Evolutionary conservation across 2,329 filamentous ascomycete species (phyloP), one percentile per base, ranked within the genome.

Genomic region (Microcyclosporella mali): DNA sequence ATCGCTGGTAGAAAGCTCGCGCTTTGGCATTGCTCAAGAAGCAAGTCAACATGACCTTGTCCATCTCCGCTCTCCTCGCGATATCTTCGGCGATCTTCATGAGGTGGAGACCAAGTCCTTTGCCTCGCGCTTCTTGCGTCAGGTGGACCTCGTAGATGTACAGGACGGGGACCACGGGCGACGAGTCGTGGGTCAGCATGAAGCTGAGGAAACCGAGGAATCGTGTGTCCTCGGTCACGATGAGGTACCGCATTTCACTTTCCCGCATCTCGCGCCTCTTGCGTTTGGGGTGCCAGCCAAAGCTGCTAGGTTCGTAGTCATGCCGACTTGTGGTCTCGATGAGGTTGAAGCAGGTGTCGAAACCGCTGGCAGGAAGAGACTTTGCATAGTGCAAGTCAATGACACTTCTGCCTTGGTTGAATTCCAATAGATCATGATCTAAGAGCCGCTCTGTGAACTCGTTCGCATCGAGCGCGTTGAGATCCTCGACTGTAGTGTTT

Each of bases 61-160:
- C 63, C 28, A 84, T 70, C 1, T 70, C 68, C 16, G 82, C 72
- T 41, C 72, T 71, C 16, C 62, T 50, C 6, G 77, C 83, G 3
- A 81, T 68, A 3, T 59, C 58, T 35, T 75, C 72, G 6, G 78
- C 71, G 45, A 78, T 66, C 1, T 62, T 56, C 68, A 89, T 78
- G 30, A 89, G 68, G 10, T 72, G 64, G 10, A 59, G 68, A 1
- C 80, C 83, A 2, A 89, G 66, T 0, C 84, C 83, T 11, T 61
- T 78, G 67, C 81, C 73, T 52, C 77, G 75, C 3, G 84, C 60
- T 1, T 69, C 64, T 1, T 71, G 65, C 29, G 69, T 64, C 2
- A 89, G 72, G 57, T 90, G 85, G 28, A 90, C 78, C 65, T 90
- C 85, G 60, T 88, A 90, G 61, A 85, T 82, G 62, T 88, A 90